These are phyloP conservation scores for Botryotinia convoluta DNA, from an alignment of 2,329 filamentous ascomycete genomes.

Conservation along the genomic window DNA sequence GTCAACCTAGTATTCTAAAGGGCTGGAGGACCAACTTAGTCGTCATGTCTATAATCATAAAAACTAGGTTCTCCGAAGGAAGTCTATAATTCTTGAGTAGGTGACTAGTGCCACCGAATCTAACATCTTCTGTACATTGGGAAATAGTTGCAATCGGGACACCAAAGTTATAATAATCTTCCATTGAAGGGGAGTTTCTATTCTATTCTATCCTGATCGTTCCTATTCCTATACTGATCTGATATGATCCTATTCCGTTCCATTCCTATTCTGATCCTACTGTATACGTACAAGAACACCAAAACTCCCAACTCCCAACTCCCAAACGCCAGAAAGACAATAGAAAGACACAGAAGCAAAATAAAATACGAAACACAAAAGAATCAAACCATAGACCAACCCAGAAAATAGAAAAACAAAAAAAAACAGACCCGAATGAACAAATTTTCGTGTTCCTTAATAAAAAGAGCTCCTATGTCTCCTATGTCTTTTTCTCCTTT, in stretches of 20 bases:
- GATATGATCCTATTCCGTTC: too few species aligned
- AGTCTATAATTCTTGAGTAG: not conserved
- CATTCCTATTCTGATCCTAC: not conserved
- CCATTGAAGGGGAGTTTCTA: not conserved
- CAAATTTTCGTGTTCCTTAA: not conserved
- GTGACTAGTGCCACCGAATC: not conserved
- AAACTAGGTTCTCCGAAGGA: not conserved
- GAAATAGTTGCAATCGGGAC: not conserved
- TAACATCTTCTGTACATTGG: not conserved
- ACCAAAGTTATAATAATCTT: not conserved
- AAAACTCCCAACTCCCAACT: not conserved
- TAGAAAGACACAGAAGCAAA: not conserved
- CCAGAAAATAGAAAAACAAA: not conserved
- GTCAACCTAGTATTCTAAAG: accelerated
- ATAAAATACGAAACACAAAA: not conserved
- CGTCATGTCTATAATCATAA: not conserved
- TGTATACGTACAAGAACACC: not conserved
- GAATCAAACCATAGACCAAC: not conserved
- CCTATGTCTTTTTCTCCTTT: not conserved
- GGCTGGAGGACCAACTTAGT: not conserved
- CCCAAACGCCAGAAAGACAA: not conserved
- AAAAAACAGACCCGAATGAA: not conserved
- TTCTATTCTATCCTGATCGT: too few species aligned
- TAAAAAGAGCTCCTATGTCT: not conserved
- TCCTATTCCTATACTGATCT: too few species aligned